Conservation (phyloP, 2,329 filamentous ascomycete species). For the Aspergillus viridinutans region DNA sequence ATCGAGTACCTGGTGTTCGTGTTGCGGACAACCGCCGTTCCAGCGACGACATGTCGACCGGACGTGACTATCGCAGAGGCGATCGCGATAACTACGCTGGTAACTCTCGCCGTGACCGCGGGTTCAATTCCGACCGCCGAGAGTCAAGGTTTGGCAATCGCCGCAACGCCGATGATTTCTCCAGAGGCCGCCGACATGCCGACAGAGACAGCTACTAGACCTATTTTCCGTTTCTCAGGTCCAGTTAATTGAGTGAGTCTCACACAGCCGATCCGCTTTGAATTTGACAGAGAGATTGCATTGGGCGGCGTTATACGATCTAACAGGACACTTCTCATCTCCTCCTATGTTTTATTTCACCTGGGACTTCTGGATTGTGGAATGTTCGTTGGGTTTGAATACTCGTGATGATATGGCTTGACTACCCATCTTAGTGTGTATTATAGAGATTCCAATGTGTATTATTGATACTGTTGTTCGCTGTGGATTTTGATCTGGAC, state of each 20-base stretch:
- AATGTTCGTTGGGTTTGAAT: neutral
- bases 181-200: neutral
- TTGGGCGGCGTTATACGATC: conserved; percentile 23
- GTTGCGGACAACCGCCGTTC: conserved; percentile 3
- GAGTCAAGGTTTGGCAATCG: neutral
- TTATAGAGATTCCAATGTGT: neutral
- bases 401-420: neutral
- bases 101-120: neutral
- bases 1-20: conserved; percentile 22
- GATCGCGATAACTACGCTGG: neutral
- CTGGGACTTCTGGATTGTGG: neutral
- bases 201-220: neutral
- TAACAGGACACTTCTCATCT: neutral
- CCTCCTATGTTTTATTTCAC: neutral
- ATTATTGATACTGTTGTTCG: neutral
- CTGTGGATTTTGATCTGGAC: neutral
- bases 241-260: neutral
- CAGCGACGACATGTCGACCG: neutral
- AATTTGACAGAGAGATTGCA: conserved; percentile 14
- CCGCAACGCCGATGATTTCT: neutral
- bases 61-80: neutral
- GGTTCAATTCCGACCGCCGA: neutral
- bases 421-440: neutral
- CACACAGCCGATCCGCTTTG: conserved; percentile 8
- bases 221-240: neutral